Conservation (phyloP, 148 eudicot genomes). For the Fagopyrum esculentum region DNA sequence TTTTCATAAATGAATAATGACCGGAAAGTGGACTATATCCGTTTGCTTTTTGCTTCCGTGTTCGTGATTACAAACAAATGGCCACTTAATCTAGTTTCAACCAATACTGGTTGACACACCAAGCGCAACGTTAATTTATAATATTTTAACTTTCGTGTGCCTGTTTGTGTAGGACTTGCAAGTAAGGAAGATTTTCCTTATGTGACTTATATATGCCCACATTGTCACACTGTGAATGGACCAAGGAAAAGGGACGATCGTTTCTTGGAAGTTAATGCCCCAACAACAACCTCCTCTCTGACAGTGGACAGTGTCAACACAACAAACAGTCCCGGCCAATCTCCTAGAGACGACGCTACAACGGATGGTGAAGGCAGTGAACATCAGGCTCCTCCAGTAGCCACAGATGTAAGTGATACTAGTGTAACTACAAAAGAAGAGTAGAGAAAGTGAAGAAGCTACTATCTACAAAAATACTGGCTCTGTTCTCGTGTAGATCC, state of each 20-base stretch:
- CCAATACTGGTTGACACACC: too few species aligned
- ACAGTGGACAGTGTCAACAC: conserved; percentile 22
- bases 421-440: conserved; percentile 5
- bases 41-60: neutral
- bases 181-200: conserved; percentile 85
- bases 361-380: conserved; percentile 18
- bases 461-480: neutral
- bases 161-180: conserved; percentile 63
- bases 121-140: neutral
- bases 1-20: too few species aligned
- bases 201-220: conserved; percentile 87
- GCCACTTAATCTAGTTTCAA: too few species aligned
- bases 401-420: conserved; percentile 19
- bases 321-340: conserved; percentile 17
- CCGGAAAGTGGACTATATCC: too few species aligned
- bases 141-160: neutral
- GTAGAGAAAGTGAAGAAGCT: neutral
- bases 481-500: neutral
- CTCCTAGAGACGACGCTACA: conserved; percentile 21
- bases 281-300: conserved; percentile 22
- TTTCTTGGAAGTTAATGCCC: conserved; percentile 23
- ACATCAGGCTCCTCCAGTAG: conserved; percentile 16
- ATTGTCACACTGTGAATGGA: conserved; percentile 74
- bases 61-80: neutral
- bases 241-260: conserved; percentile 46